phyloP scores from a whole-genome alignment of 306 rosid genomes.

The Vigna nakashimae region DNA sequence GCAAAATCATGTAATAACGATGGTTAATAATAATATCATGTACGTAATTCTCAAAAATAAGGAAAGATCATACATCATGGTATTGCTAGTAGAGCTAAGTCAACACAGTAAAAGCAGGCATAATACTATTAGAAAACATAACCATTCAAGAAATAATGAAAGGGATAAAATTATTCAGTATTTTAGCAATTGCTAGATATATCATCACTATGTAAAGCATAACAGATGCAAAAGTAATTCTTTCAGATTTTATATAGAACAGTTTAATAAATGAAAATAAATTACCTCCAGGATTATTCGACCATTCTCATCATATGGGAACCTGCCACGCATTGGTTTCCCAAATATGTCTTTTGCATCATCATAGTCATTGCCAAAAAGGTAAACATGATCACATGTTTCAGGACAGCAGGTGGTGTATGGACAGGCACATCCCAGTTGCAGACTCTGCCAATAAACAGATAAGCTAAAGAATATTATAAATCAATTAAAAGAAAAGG shows the following conservation, averaged over 20 bases:
- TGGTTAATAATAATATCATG: constrained; percentile 7
- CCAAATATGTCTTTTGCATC: constrained; percentile 91
- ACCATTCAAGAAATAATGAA: constrained; percentile 9
- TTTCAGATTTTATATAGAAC: constrained; percentile 31
- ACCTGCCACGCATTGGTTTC: constrained; percentile 88
- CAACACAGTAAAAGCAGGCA: constrained; percentile 14
- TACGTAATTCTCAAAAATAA: constrained; percentile 17
- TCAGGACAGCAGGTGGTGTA: constrained; percentile 75
- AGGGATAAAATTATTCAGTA: constrained; percentile 11
- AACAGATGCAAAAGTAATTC: constrained; percentile 37
- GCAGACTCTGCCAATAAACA: constrained; percentile 62
- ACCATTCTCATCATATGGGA: constrained; percentile 88
- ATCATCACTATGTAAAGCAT: constrained; percentile 26
- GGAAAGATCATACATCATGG: constrained; percentile 19
- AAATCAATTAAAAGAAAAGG: constrained; percentile 30
- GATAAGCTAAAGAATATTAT: constrained; percentile 18
- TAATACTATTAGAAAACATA: constrained; percentile 23
- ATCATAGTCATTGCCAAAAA: constrained; percentile 86
- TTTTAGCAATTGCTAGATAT: constrained; percentile 6
- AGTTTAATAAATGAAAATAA: constrained; percentile 37
- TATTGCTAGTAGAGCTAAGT: constrained; percentile 29
- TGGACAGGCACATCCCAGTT: constrained; percentile 86
- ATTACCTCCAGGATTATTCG: constrained; percentile 91
- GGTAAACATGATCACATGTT: constrained; percentile 93
- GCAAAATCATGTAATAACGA: constrained; percentile 18